Percentiles rank a stretch among this genome's conserved stretches.
These are phyloP conservation scores for Botrytis fabae DNA, from an alignment of 2,329 filamentous ascomycete genomes.

Conservation along the genomic window DNA sequence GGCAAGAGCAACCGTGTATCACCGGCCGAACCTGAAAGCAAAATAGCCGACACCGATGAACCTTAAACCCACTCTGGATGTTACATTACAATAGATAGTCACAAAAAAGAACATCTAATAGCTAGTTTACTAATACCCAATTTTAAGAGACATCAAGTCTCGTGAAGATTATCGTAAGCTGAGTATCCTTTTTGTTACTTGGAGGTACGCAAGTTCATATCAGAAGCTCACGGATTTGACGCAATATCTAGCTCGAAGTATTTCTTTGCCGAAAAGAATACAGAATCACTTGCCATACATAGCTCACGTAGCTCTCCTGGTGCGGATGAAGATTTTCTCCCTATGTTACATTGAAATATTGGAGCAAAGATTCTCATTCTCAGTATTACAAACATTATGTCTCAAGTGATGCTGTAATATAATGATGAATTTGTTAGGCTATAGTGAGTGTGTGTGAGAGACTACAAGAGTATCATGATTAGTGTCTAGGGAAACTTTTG, in stretches of 20 bases:
- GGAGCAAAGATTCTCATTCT: neutral
- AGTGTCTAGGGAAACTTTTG: neutral
- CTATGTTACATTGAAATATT: neutral
- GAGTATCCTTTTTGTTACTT: neutral
- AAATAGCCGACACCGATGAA: neutral
- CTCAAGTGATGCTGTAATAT: neutral
- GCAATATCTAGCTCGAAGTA: neutral
- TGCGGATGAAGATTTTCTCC: neutral
- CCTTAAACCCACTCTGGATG: neutral
- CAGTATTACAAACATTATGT: neutral
- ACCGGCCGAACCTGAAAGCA: neutral
- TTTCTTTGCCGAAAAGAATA: neutral
- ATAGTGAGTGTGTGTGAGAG: neutral
- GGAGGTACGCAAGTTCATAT: neutral
- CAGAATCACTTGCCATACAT: neutral
- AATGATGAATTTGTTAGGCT: too few species aligned
- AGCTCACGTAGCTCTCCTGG: accelerated
- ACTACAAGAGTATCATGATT: neutral
- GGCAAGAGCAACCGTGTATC: neutral
- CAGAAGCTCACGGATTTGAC: neutral
- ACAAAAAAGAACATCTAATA: neutral
- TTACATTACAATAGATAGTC: neutral
- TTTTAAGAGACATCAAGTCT: neutral
- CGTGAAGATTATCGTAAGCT: neutral
- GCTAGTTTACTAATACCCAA: neutral